Base-by-base conservation (phyloP, 306 rosid genomes). In the Begonia masoniana region DNA sequence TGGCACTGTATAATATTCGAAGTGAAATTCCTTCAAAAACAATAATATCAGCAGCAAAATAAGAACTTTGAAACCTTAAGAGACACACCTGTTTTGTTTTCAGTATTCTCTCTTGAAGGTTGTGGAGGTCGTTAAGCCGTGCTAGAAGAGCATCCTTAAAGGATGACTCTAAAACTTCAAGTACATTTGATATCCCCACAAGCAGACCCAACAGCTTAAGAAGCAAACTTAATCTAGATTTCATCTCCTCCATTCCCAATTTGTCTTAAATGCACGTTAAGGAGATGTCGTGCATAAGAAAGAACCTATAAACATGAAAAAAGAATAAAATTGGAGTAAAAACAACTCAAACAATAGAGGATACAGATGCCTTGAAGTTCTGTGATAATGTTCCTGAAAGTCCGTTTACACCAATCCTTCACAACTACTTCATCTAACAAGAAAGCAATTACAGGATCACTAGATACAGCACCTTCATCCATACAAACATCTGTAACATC, bases 401-500 rank as follows among this genome's bases (percentile, higher is more conserved):
- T 76, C 67, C 80, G 74, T 77, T 79, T 83, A 76, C 99, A 92
- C 99, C 99, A 92, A 67, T 92, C 99, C 84, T 92, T 92, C 58
- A 92, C 96, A 10, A 87, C 99, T 65, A 83, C 96, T 80, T 92
- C 99, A 76, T 92, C 99, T 95, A 92, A 83, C 78, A 92, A 76
- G 75, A 92, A 92, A 35, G 99, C 99, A 64, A 87, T 66, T 68
- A 83, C 88, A 50, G 99, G 99, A 73, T 92, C 96, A 52, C 96
- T 92, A 62, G 99, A 92, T 50, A 87, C 96, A 47, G 99, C 99
- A 76, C 80, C 74, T 72, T 92, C 99, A 72, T 92, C 95, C 95
- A 92, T 81, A 65, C 99, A 92, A 56, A 92, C 89, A 74, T 92
- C 99, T 61, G 95, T 92, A 63, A 92, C 88, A 67, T 92, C 99